A percentile compares a stretch with the other conserved stretches of the same genome.
Conservation (phyloP, 768 basidiomycete genomes). For the Pisolithus tinctorius region DNA sequence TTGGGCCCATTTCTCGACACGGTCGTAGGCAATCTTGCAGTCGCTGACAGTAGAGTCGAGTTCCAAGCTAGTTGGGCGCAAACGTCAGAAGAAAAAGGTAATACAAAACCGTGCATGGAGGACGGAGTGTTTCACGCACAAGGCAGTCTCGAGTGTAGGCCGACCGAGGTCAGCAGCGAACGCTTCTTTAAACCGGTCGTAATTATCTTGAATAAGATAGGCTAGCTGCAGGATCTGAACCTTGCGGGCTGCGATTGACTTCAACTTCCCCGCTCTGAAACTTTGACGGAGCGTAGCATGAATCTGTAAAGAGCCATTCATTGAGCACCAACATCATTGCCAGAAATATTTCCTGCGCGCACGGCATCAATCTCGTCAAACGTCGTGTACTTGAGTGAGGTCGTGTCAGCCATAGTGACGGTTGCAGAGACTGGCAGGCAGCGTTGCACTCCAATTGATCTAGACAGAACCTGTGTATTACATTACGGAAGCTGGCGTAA, state of each 20-base stretch:
- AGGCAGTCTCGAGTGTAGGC: conserved; percentile 49
- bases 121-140: conserved; percentile 27
- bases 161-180: conserved; percentile 58
- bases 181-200: conserved; percentile 50
- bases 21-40: conserved; percentile 48
- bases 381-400: conserved; percentile 39
- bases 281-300: conserved; percentile 47
- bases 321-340: background rate
- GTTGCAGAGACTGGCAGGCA: background rate
- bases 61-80: conserved; percentile 48
- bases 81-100: background rate
- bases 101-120: background rate
- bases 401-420: conserved; percentile 19
- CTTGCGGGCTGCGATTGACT: conserved; percentile 61
- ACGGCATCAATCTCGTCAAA: conserved; percentile 50
- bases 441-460: too few species aligned
- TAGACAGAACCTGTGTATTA: too few species aligned
- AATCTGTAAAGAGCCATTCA: conserved; percentile 34
- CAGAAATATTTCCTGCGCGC: conserved; percentile 1
- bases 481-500: too few species aligned
- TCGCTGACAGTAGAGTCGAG: conserved; percentile 47
- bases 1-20: conserved; percentile 71
- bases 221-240: conserved; percentile 70
- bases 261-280: conserved; percentile 61
- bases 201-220: conserved; percentile 71